Conservation (phyloP, 2,329 filamentous ascomycete species). For the Talaromyces sp. region DNA sequence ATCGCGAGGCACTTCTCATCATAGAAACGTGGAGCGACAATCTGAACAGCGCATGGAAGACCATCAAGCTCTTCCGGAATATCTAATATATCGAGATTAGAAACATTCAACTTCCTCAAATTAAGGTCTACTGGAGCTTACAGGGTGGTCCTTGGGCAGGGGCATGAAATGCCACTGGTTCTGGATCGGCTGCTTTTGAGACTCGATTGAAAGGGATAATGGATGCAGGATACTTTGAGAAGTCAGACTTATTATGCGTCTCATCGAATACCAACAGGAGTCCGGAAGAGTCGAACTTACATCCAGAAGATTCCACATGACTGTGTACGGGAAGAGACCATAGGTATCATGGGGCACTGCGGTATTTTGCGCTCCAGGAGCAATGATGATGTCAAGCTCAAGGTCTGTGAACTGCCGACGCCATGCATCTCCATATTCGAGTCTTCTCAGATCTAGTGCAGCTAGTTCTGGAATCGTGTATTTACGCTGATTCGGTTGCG, state of each 20-base stretch:
- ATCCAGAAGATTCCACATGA: constrained; percentile 53
- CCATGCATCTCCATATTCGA: constrained; percentile 38
- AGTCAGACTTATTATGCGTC: not conserved
- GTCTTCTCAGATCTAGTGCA: constrained; percentile 40
- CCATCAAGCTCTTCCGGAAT: constrained; percentile 40
- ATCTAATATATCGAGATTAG: constrained; percentile 31
- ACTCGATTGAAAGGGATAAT: constrained; percentile 47
- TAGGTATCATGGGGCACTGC: constrained; percentile 51
- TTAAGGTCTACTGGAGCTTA: not conserved
- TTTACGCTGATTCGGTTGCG: not conserved
- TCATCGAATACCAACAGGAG: too few species aligned
- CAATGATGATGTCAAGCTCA: constrained; percentile 51
- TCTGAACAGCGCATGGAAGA: constrained; percentile 47
- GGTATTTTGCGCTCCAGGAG: constrained; percentile 48
- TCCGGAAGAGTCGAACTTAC: constrained; percentile 31
- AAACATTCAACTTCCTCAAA: too few species aligned
- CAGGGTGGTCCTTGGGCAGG: constrained; percentile 19
- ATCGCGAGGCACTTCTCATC: constrained; percentile 46
- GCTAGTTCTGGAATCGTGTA: constrained; percentile 40
- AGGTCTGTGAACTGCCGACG: constrained; percentile 42
- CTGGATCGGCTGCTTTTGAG: constrained; percentile 40
- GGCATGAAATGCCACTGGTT: constrained; percentile 30
- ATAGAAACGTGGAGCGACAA: constrained; percentile 46
- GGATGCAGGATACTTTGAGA: constrained; percentile 48
- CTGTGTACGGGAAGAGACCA: constrained; percentile 42